A percentile compares a stretch with the other conserved stretches of the same genome.
These are phyloP conservation scores for Trypanosoma avium DNA, from an alignment of 208 protist species.

Conservation along the genomic window DNA sequence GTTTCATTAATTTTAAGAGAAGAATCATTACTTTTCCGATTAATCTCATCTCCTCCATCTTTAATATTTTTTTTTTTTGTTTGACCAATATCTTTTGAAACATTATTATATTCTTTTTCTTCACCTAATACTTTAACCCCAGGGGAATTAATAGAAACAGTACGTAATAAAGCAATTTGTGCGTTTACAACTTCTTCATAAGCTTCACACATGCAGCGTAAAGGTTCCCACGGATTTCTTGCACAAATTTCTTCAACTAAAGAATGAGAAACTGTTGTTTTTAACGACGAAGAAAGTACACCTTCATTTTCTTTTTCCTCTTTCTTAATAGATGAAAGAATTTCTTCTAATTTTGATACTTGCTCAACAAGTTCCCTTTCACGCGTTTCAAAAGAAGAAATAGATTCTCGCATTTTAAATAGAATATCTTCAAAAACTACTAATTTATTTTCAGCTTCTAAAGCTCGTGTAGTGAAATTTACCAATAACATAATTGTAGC, in stretches of 20 bases:
- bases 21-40: background rate
- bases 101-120: background rate
- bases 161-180: slow-evolving; percentile 14
- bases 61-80: background rate
- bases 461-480: background rate
- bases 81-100: background rate
- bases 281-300: background rate
- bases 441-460: background rate
- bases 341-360: background rate
- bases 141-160: background rate
- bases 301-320: background rate
- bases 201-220: slow-evolving; percentile 6
- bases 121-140: no score
- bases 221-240: slow-evolving; percentile 6
- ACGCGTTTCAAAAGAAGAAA: slow-evolving; percentile 1
- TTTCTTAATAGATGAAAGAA: slow-evolving; percentile 2
- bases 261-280: background rate
- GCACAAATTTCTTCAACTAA: background rate
- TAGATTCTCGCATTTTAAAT: background rate
- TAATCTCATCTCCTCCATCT: background rate
- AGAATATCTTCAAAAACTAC: slow-evolving; percentile 2
- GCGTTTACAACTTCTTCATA: slow-evolving; percentile 18
- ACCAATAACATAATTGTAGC: background rate
- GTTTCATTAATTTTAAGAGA: background rate
- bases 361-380: slow-evolving; percentile 11